phyloP scores from a whole-genome alignment of 2,329 filamentous ascomycete species.

The Diaporthe amygdali region DNA sequence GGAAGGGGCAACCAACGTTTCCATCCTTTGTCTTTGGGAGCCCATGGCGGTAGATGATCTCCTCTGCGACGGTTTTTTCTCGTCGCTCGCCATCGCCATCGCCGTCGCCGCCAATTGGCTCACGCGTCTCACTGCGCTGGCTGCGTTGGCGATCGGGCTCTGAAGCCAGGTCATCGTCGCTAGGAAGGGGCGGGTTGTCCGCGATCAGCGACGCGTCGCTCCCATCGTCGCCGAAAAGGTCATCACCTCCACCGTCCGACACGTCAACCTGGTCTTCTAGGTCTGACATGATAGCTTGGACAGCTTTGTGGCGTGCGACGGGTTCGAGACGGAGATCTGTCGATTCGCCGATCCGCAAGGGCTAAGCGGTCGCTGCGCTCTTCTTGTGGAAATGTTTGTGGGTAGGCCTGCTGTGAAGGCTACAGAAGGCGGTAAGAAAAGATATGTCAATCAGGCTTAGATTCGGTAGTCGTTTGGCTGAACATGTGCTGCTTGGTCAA shows the following conservation, averaged over 20 bases:
- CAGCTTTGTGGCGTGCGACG: not conserved
- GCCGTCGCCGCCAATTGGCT: conserved; percentile 52
- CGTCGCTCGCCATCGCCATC: conserved; percentile 47
- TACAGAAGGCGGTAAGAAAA: not conserved
- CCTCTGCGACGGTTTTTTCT: conserved; percentile 64
- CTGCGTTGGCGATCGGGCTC: conserved; percentile 36
- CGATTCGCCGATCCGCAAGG: not conserved
- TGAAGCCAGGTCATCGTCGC: conserved; percentile 65
- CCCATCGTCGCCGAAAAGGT: conserved; percentile 66
- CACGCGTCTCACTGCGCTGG: conserved; percentile 45
- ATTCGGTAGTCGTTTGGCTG: not conserved
- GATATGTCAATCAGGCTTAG: not conserved
- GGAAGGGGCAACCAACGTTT: conserved; percentile 55
- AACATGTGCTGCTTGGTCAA: not conserved
- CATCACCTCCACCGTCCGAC: conserved; percentile 62
- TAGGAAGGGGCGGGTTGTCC: conserved; percentile 31
- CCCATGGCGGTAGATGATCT: conserved; percentile 71
- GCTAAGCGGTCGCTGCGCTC: not conserved
- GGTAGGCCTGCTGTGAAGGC: not conserved
- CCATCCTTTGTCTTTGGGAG: conserved; percentile 74
- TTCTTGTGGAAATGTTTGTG: not conserved
- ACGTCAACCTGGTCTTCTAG: conserved; percentile 56
- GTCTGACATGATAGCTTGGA: conserved; percentile 54
- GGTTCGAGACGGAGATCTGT: not conserved
- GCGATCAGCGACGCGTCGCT: conserved; percentile 57